Base-by-base conservation (phyloP, 371 early-diverging fungal genomes). In the Smittium culicis region DNA sequence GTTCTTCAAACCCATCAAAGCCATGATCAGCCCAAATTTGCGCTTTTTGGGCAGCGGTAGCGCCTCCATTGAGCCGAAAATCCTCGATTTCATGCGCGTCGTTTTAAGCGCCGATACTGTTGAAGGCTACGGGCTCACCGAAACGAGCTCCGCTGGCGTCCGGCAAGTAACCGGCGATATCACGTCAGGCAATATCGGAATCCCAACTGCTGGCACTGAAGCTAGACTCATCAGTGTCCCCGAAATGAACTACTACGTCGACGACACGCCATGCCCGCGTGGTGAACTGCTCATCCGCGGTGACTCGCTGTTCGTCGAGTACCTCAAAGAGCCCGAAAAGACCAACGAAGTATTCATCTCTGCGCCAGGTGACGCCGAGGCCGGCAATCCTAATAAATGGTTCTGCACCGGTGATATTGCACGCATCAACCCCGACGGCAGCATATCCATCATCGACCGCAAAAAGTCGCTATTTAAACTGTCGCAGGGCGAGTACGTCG, bases 401-500 rank as follows among this genome's bases (percentile, higher is more conserved):
- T 78, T 90, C 54, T 85, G 86, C 70, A 94, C 98, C 25, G 99
- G 99, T 64, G 99, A 99, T 80, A 85, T 99, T 70, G 99, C 92
- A 61, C 71, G 80, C 71, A 81, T 91, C 77, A 87, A 89, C 75
- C 76, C 75, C n/a, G 80, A 85, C 35, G 90, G 89, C 60, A 70
- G 74, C 14, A 66, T 93, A 17, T 77, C 78, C 1, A 89, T 99
- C 71, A 87, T 97, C 72, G 99, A 98, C 77, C 83, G 99, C 57
- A 89, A 90, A 74, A 98, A 98, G 82, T 93, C 95, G 71, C 92
- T 98, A 64, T 97, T 99, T 84, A 99, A 99, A 82, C 81, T 95
- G 64, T 82, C 90, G 2, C 92, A 91, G 77, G 96, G 96, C 65
- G 99, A 99, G 80, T 99, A 96, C 79, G 85, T 99, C 70, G 94